Evolutionary conservation across 306 rosid genomes (phyloP), one percentile per base, ranked within the genome.

Genomic region (Datisca glomerata): DNA sequence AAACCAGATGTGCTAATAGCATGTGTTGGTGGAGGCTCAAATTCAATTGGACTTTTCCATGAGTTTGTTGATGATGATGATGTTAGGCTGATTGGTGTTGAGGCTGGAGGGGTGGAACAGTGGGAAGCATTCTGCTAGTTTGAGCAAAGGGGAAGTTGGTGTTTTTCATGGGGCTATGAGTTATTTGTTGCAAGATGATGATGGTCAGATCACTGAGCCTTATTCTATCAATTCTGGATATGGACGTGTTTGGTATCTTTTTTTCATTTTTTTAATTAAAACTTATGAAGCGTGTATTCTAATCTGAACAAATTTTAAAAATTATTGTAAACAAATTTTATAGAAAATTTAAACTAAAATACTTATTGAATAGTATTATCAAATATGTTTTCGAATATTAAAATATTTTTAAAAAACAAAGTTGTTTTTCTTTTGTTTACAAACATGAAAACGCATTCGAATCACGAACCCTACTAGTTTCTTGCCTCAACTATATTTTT

Each of bases 221-320:
- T 68, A 84, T 51, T 84, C 94, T 13, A 32, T 84, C 6, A 85
- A 72, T 0, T 60, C 65, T 0, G 86, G 86, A 83, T 78, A 56
- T 43, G 68, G n/a, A n/a, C n/a, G n/a, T 12, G 10, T 53, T 1
- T 31, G 2, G 1, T 2, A 4, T 5, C 12, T 21, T 8, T 43
- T 12, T 21, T 11, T 0, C 20, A 18, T 5, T 39, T 14, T 39
- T 18, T 12, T 39, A 3, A 6, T 14, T 17, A 39, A 39, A 5
- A 13, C 8, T 25, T 25, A 4, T 4, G 31, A n/a, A n/a, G n/a
- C n/a, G n/a, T n/a, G n/a, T n/a, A n/a, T n/a, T n/a, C n/a, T n/a
- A n/a, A n/a, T n/a, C n/a, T n/a, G n/a, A n/a, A n/a, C n/a, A n/a
- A n/a, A n/a, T n/a, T n/a, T n/a, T n/a, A n/a, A n/a, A n/a, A n/a